Percentiles rank a stretch among this genome's conserved stretches.
Evolutionary conservation across 805 yeast species (phyloP).

Genomic region (Ogataea corticis): DNA sequence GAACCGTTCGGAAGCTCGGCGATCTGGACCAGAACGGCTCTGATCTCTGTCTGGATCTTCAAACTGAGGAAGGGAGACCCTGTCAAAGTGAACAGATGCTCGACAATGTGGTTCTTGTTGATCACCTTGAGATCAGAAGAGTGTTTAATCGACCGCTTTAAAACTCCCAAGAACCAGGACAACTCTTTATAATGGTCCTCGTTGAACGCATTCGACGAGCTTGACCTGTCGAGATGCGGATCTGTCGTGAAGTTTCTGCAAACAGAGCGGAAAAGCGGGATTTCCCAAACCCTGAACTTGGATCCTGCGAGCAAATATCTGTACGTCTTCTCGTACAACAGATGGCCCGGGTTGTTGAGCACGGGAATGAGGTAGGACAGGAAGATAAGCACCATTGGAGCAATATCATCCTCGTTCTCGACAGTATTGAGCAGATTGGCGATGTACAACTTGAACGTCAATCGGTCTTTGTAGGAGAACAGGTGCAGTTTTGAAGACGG

Average conservation of each 20-base stretch:
- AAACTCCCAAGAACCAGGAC: conserved; percentile 60
- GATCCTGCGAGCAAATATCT: conserved; percentile 66
- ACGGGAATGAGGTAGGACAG: conserved; percentile 58
- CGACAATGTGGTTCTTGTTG: conserved; percentile 57
- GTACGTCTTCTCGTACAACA: conserved; percentile 67
- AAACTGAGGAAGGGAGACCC: conserved; percentile 50
- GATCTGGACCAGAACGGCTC: conserved; percentile 45
- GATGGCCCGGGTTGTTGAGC: conserved; percentile 68
- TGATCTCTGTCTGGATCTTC: conserved; percentile 41
- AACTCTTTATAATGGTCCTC: conserved; percentile 58
- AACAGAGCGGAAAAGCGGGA: conserved; percentile 48
- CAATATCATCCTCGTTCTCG: conserved; percentile 25
- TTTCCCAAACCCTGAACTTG: conserved; percentile 38
- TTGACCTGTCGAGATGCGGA: conserved; percentile 21
- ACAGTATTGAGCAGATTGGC: conserved; percentile 46
- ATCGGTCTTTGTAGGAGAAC: conserved; percentile 52
- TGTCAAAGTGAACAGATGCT: conserved; percentile 59
- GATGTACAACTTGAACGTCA: conserved; percentile 53
- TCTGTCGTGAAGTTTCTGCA: conserved; percentile 30
- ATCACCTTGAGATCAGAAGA: conserved; percentile 54
- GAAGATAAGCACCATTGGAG: conserved; percentile 55
- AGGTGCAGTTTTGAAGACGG: conserved; percentile 7
- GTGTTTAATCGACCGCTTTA: conserved; percentile 49
- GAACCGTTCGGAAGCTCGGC: conserved; percentile 59
- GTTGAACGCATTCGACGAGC: conserved; percentile 34